Evolutionary conservation across 129 eudicot genomes (phyloP).

Genomic region (Artemisia annua): DNA sequence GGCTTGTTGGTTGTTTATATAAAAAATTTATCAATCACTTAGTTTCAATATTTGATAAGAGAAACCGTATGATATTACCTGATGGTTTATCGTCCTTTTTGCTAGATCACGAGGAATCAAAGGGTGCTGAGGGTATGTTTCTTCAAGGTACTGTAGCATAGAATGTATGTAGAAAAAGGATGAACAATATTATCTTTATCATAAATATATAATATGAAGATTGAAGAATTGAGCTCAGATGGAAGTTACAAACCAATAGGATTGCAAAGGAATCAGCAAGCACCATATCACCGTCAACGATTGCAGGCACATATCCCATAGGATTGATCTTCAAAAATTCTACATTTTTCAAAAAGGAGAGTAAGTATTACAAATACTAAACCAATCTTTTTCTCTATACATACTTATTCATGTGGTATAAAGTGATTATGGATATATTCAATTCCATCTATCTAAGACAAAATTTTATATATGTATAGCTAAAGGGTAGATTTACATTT

Average conservation of each 20-base stretch:
- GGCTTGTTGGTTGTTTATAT: too few species aligned
- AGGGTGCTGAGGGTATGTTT: constrained; percentile 67
- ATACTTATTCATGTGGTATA: too few species aligned
- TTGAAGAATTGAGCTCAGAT: not conserved
- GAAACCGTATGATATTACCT: constrained; percentile 35
- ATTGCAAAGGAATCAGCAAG: constrained; percentile 80
- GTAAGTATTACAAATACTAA: not conserved
- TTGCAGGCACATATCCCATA: constrained; percentile 66
- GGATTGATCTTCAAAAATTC: constrained; percentile 78
- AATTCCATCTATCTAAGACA: too few species aligned
- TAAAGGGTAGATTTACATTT: too few species aligned
- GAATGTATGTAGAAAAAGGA: not conserved
- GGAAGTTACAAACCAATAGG: constrained; percentile 52
- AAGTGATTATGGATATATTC: too few species aligned
- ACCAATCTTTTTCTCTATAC: too few species aligned
- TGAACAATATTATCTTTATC: too few species aligned
- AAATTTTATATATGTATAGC: too few species aligned
- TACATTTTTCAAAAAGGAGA: constrained; percentile 21
- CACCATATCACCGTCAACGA: constrained; percentile 54
- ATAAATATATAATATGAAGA: not conserved
- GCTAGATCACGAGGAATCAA: constrained; percentile 59
- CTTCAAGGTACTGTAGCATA: constrained; percentile 46
- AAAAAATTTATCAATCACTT: too few species aligned
- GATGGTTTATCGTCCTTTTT: constrained; percentile 59
- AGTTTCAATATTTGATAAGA: too few species aligned